phyloP scores from a whole-genome alignment of 2,329 filamentous ascomycete species.

The Exophiala sp. region DNA sequence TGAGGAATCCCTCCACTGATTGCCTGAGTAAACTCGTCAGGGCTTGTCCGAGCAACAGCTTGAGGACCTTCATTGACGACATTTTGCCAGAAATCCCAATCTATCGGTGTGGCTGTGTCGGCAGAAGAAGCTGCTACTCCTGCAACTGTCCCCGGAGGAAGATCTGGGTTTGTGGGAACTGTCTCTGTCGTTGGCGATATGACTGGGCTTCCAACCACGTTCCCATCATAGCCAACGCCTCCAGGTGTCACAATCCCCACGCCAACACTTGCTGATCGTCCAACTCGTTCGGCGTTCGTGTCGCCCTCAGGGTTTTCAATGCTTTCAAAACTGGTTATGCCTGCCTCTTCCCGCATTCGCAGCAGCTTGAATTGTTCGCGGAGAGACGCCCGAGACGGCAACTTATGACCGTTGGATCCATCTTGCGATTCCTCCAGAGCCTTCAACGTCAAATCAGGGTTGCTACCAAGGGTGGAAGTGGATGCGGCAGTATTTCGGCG shows the following conservation, averaged over 20 bases:
- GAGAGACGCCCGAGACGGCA: constrained; percentile 56
- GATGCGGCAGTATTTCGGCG: constrained; percentile 75
- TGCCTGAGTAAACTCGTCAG: constrained; percentile 81
- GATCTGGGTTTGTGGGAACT: constrained; percentile 58
- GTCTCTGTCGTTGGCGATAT: constrained; percentile 43
- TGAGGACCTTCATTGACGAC: constrained; percentile 91
- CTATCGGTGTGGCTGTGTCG: constrained; percentile 66
- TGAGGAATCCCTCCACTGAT: constrained; percentile 91
- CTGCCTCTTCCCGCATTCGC: constrained; percentile 66
- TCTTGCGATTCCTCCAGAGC: constrained; percentile 64
- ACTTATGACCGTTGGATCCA: constrained; percentile 41
- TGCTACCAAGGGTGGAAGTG: constrained; percentile 69
- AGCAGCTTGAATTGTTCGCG: constrained; percentile 74
- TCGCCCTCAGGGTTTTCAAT: constrained; percentile 39
- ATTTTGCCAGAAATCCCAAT: constrained; percentile 97
- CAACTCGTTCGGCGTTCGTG: constrained; percentile 39
- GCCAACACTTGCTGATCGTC: constrained; percentile 39
- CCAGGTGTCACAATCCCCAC: constrained; percentile 45
- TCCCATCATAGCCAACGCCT: constrained; percentile 44
- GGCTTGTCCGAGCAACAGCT: constrained; percentile 77
- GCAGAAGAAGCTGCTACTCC: constrained; percentile 66
- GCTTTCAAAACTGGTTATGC: constrained; percentile 50
- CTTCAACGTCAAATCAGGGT: constrained; percentile 71
- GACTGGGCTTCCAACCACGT: constrained; percentile 34
- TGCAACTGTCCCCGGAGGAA: constrained; percentile 79